Evolutionary conservation across 768 basidiomycete species (phyloP).

Genomic region (Amanita rubescens): DNA sequence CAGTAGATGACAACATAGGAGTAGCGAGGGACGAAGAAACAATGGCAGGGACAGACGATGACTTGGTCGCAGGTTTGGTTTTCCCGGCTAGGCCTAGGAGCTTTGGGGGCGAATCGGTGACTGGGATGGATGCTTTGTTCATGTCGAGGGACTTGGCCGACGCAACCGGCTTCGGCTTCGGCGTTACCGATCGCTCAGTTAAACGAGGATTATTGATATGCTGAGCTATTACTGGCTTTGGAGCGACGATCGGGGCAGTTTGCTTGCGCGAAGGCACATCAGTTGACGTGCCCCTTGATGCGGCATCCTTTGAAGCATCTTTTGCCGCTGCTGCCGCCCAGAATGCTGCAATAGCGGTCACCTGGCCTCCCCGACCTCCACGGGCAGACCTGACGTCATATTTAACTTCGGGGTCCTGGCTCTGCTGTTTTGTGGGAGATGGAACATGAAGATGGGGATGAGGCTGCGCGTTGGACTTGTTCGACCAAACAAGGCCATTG

Average conservation of each 20-base stretch:
- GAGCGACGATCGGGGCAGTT: background rate
- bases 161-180: background rate
- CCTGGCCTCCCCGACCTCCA: constrained; percentile 70
- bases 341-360: constrained; percentile 63
- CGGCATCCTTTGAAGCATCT: background rate
- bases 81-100: constrained; percentile 13
- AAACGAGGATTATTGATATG: background rate
- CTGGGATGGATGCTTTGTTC: background rate
- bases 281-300: background rate
- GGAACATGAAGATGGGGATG: constrained; percentile 25
- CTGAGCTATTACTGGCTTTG: background rate
- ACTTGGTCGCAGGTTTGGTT: constrained; percentile 39
- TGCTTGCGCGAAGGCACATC: background rate
- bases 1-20: constrained; percentile 69
- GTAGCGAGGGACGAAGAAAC: constrained; percentile 67
- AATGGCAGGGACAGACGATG: constrained; percentile 59
- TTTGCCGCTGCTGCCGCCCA: constrained; percentile 57
- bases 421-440: constrained; percentile 18
- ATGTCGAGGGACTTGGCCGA: background rate
- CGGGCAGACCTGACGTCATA: constrained; percentile 74
- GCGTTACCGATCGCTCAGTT: background rate
- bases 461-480: constrained; percentile 14
- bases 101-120: constrained; percentile 6
- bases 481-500: constrained; percentile 7
- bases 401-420: constrained; percentile 45